Base-by-base conservation (phyloP, 176 grass and related monocot species). In the Triticum monococcum region DNA sequence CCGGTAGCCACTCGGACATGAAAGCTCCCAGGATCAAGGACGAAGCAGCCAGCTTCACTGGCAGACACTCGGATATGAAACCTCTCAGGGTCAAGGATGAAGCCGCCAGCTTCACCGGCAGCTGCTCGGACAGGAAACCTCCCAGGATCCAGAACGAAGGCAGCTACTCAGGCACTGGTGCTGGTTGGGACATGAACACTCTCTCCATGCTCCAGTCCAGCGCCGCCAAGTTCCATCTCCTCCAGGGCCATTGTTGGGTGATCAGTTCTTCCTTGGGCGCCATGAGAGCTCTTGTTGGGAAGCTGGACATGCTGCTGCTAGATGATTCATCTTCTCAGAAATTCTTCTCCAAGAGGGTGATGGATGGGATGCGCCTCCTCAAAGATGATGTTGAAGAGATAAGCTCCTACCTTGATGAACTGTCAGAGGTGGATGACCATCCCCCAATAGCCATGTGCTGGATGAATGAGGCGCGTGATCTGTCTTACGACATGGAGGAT, bases 141-240 rank as follows among this genome's bases (percentile, higher is more conserved):
- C 43, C 11, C 43, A 46, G 43, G 43, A 12, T 46, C 11, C 12
- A 46, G 45, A 3, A 46, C 3, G 12, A 46, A 46, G 81, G 45
- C 45, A 48, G 12, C 85, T 57, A 85, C 46, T 66, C 43, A 0
- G 54, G 14, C 8, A 2, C 16, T 0, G 13, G 1, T 1, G 31
- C 59, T 30, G 20, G 30, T 23, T 91, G 45, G 91, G 87, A 91
- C 31, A 83, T 87, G 32, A 92, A 84, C 68, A 72, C 93, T 18
- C 86, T 98, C 50, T 18, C 14, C 23, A 62, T 48, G 78, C 85
- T 91, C 38, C 95, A 95, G 79, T 78, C 90, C 8, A 83, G 93
- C 65, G 73, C 89, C 64, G 89, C 83, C 77, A 93, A 92, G 75
- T 78, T 90, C 83, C 93, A 92, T 66, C 76, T 98, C 33, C 80